These are phyloP conservation scores for Gilbertella persicaria DNA, from an alignment of 371 early-diverging fungal species.

Conservation along the genomic window DNA sequence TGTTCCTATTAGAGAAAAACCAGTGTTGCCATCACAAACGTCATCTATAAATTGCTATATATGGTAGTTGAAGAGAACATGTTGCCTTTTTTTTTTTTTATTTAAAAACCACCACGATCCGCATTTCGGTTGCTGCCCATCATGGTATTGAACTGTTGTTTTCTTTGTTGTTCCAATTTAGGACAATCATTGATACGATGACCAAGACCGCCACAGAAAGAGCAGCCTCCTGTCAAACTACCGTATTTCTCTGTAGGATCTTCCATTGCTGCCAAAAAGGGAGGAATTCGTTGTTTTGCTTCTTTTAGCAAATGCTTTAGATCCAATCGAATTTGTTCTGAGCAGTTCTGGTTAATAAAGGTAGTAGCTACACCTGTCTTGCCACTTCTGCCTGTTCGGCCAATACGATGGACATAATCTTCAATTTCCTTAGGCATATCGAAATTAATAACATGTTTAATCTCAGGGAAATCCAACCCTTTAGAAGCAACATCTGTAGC, in stretches of 20 bases:
- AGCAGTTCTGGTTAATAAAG: conserved; percentile 88
- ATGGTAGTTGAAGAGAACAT: neutral
- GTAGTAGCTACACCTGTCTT: conserved; percentile 96
- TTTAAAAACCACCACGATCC: conserved; percentile 45
- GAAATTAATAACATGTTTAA: conserved; percentile 92
- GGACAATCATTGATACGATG: conserved; percentile 93
- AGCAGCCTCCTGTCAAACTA: conserved; percentile 79
- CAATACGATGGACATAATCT: conserved; percentile 97
- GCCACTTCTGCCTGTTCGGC: conserved; percentile 98
- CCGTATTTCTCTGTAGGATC: conserved; percentile 88
- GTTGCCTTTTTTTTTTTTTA: neutral
- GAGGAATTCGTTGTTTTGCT: conserved; percentile 93
- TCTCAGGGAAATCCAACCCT: conserved; percentile 92
- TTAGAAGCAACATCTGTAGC: conserved; percentile 94
- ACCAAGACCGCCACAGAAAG: conserved; percentile 94
- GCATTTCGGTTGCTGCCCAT: conserved; percentile 39
- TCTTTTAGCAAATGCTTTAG: conserved; percentile 91
- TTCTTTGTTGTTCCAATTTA: conserved; percentile 74
- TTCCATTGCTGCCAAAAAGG: conserved; percentile 79
- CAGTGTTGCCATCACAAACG: neutral
- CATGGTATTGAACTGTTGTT: conserved; percentile 58
- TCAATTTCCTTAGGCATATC: conserved; percentile 98
- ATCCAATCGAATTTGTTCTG: conserved; percentile 89
- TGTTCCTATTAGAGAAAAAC: conserved; percentile 2
- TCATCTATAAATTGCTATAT: neutral